phyloP scores from a whole-genome alignment of 805 yeast genomes.

The Yamadazyma akitaensis region DNA sequence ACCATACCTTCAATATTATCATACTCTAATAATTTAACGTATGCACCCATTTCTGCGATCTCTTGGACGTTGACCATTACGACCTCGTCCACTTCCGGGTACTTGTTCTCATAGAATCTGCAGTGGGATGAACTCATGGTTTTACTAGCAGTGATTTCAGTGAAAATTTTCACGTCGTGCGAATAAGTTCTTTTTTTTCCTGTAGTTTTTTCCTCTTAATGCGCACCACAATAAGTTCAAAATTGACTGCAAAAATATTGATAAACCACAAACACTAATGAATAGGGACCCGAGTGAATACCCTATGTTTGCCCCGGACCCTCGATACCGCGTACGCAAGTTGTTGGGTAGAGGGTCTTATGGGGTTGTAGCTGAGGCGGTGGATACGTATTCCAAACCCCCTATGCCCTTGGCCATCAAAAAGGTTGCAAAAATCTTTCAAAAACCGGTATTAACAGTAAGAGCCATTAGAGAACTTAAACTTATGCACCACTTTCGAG shows the following conservation, averaged over 20 bases:
- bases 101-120: conserved; percentile 96
- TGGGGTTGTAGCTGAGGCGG: conserved; percentile 79
- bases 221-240: neutral
- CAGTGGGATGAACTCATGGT: conserved; percentile 83
- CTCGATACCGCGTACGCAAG: conserved; percentile 53
- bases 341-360: conserved; percentile 82
- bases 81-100: conserved; percentile 98
- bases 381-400: conserved; percentile 39
- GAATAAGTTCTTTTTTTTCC: neutral
- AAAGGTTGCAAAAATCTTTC: conserved; percentile 69
- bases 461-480: conserved; percentile 83
- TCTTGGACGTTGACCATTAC: conserved; percentile 98
- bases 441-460: conserved; percentile 61
- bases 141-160: neutral
- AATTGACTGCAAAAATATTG: conserved; percentile 4
- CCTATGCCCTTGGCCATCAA: conserved; percentile 61
- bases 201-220: neutral
- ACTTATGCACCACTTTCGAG: conserved; percentile 76
- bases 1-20: conserved; percentile 99
- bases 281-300: neutral
- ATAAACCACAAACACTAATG: conserved; percentile 2
- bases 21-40: conserved; percentile 91
- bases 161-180: conserved; percentile 7
- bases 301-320: conserved; percentile 55
- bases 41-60: conserved; percentile 99